Conservation (phyloP, 495 filamentous ascomycete genomes). For the Chaetomium fimeti region DNA sequence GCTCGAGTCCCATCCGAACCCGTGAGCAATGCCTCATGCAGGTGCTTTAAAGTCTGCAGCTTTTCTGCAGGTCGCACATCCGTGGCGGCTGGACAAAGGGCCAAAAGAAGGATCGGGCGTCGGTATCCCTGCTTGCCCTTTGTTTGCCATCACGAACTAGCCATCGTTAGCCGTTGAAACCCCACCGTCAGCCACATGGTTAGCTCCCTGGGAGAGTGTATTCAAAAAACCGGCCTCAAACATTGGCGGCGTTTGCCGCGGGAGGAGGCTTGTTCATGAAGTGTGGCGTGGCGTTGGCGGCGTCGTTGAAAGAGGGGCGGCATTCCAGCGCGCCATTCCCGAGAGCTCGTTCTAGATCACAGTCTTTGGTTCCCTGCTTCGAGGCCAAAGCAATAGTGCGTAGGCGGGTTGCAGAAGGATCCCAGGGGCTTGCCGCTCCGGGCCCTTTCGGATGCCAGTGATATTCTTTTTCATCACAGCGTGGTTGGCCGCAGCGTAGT, state of each 20-base stretch:
- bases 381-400: conserved; percentile 68
- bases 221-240: background rate
- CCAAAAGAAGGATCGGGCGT: background rate
- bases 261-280: background rate
- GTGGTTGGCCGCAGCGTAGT: conserved; percentile 75
- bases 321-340: conserved; percentile 2
- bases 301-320: background rate
- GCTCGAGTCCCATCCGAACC: background rate
- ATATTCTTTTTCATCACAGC: conserved; percentile 63
- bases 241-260: background rate
- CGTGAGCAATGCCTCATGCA: conserved; percentile 5
- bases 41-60: conserved; percentile 8
- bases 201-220: background rate
- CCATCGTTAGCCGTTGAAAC: background rate
- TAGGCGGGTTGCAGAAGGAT: conserved; percentile 69
- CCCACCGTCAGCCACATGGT: conserved; percentile 8
- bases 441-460: conserved; percentile 58
- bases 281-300: conserved; percentile 5
- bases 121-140: conserved; percentile 10
- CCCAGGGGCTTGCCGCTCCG: conserved; percentile 66
- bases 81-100: conserved; percentile 9
- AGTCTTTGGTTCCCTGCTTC: conserved; percentile 34
- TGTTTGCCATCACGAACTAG: conserved; percentile 10
- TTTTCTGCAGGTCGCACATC: background rate
- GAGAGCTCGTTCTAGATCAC: conserved; percentile 7